Percentiles rank a stretch among this genome's conserved stretches.
These are phyloP conservation scores for Fusarium sp. DNA, from an alignment of 2,329 filamentous ascomycete species.

Conservation along the genomic window DNA sequence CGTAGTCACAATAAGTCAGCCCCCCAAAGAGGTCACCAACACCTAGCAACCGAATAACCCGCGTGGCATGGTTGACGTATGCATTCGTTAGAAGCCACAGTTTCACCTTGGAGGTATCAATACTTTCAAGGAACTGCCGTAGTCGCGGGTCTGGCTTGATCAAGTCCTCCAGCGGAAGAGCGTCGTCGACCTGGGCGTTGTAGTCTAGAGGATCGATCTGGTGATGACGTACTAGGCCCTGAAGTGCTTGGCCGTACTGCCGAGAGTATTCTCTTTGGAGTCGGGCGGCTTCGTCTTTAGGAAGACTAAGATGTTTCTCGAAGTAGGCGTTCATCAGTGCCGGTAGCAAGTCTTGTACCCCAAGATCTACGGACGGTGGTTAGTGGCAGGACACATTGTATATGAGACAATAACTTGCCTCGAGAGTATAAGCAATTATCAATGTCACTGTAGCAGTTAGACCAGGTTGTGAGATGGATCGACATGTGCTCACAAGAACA, in stretches of 20 bases:
- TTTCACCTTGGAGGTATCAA: conserved; percentile 85
- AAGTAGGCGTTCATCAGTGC: conserved; percentile 77
- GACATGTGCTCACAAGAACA: conserved; percentile 53
- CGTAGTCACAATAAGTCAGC: conserved; percentile 94
- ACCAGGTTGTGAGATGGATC: fast-evolving
- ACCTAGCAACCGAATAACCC: conserved; percentile 83
- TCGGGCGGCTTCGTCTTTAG: conserved; percentile 79
- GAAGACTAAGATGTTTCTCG: conserved; percentile 76
- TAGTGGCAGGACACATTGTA: background rate
- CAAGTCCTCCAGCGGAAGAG: conserved; percentile 87
- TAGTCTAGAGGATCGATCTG: conserved; percentile 95
- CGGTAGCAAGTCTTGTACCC: conserved; percentile 87
- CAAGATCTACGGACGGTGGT: background rate
- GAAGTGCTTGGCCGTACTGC: conserved; percentile 96
- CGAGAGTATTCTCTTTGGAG: conserved; percentile 95
- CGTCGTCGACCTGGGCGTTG: conserved; percentile 94
- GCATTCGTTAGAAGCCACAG: conserved; percentile 97
- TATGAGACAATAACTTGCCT: conserved; percentile 62
- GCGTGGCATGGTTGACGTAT: conserved; percentile 85
- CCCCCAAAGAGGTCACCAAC: conserved; percentile 94
- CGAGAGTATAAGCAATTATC: conserved; percentile 97
- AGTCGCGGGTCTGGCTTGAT: conserved; percentile 83
- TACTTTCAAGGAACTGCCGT: conserved; percentile 79
- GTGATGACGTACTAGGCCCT: conserved; percentile 93
- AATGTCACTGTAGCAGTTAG: conserved; percentile 79